Evolutionary conservation across 768 basidiomycete genomes (phyloP), one percentile per base, ranked within the genome.

Genomic region (Rhodotorula sphaerocarpa): DNA sequence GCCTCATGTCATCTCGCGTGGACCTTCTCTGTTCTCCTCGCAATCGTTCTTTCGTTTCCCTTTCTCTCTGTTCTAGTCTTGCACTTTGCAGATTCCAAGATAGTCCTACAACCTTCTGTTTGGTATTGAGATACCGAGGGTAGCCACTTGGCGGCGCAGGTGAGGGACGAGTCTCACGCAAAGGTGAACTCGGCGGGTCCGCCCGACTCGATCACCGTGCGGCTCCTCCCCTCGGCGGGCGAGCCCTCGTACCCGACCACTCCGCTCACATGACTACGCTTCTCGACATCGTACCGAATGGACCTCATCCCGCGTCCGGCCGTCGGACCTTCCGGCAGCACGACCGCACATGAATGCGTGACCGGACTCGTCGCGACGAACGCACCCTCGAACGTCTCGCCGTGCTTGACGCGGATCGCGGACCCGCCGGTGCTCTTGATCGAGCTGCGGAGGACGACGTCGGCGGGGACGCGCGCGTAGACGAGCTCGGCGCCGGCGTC

Each of bases 401-500:
- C 27, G 20, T 57, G 56, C 25, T 18, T 27, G 23, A 57, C 56
- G 2, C 2, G 12, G 16, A 50, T 23, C 28, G 7, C 21, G 5
- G 25, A 20, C 6, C 56, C 56, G 1, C 56, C 56, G 1, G 7
- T 30, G 30, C 47, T 57, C 47, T 21, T 30, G 46, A 46, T 47
- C 3, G 11, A n/a, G 23, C 46, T 42, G 0, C 36, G 6, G 1
- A 48, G 28, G 18, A 30, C 47, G 21, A 48, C 39, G 21, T 21
- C 39, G 1, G 7, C 14, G 5, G 56, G 56, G 6, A 41, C 36
- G 27, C 30, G 10, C 20, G 7, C 27, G 28, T 28, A 48, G 5
- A 48, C 39, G 14, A 57, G 56, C 56, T 57, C 34, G 36, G 47
- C 25, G 11, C 34, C 46, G 9, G 56, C 56, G n/a, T 47, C 56